Percentiles rank a stretch among this genome's conserved stretches.
Evolutionary conservation across 345 rosid genomes (phyloP).

Genomic region (Salix exigua): DNA sequence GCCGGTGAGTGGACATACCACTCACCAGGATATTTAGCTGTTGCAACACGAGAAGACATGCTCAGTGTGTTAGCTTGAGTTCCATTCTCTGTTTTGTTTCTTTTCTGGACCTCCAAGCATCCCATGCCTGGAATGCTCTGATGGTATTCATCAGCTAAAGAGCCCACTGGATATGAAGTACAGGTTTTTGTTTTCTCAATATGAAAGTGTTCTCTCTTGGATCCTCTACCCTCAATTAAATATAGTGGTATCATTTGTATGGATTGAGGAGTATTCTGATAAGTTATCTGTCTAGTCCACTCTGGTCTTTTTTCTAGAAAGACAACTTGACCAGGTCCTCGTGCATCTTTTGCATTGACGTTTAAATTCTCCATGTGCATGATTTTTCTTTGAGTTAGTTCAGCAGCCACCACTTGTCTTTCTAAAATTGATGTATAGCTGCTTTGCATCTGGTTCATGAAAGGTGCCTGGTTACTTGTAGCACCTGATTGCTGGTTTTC

Average conservation of each 20-base stretch:
- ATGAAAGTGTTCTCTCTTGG: slow-evolving; percentile 42
- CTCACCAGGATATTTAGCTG: slow-evolving; percentile 22
- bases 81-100: slow-evolving; percentile 37
- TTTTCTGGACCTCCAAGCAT: slow-evolving; percentile 34
- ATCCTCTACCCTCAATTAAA: slow-evolving; percentile 33
- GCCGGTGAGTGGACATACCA: slow-evolving; percentile 10
- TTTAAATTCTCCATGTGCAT: slow-evolving; percentile 11
- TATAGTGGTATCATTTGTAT: slow-evolving; percentile 21
- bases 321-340: slow-evolving; percentile 22
- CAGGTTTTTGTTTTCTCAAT: slow-evolving; percentile 28
- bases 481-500: slow-evolving; percentile 34
- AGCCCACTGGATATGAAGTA: slow-evolving; percentile 18
- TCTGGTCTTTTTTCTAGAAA: slow-evolving; percentile 29
- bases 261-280: slow-evolving; percentile 25
- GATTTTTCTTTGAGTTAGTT: slow-evolving; percentile 11
- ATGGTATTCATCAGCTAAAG: slow-evolving; percentile 19
- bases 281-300: slow-evolving; percentile 22
- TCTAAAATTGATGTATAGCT: slow-evolving; percentile 8
- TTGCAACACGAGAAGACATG: slow-evolving; percentile 21
- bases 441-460: slow-evolving; percentile 29
- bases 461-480: slow-evolving; percentile 13
- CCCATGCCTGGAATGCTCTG: slow-evolving; percentile 13
- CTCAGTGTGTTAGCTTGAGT: slow-evolving; percentile 12
- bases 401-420: slow-evolving; percentile 7
- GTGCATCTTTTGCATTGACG: slow-evolving; percentile 15